These are phyloP conservation scores for Exophiala sp. DNA, from an alignment of 2,329 filamentous ascomycete genomes.

Conservation along the genomic window DNA sequence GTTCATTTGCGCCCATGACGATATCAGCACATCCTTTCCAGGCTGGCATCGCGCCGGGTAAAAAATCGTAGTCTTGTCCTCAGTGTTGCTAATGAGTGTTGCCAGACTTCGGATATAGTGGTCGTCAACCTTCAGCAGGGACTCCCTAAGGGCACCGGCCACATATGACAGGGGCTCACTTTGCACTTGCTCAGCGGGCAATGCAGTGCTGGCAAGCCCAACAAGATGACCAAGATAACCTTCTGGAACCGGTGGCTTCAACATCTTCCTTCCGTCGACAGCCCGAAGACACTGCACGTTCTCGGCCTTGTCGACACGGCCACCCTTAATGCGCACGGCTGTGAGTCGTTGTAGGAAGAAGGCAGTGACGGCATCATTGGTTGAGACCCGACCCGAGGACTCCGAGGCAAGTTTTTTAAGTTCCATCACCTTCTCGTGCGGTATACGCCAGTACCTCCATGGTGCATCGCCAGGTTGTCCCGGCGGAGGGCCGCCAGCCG, in stretches of 20 bases:
- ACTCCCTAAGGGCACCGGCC: conserved; percentile 3
- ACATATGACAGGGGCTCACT: conserved; percentile 1
- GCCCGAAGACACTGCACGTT: conserved; percentile 5
- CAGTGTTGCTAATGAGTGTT: background rate
- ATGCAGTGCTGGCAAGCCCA: conserved; percentile 4
- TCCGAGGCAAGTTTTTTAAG: conserved; percentile 5
- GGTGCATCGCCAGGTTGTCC: background rate
- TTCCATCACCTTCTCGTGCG: conserved; percentile 4
- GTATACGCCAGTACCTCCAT: conserved; percentile 7
- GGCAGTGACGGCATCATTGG: conserved; percentile 6
- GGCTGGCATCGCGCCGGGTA: conserved; percentile 4
- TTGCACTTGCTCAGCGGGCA: background rate
- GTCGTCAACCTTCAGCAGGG: conserved; percentile 4
- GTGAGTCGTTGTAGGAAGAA: conserved; percentile 4
- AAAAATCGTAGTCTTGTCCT: conserved; percentile 7
- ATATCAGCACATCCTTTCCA: conserved; percentile 7
- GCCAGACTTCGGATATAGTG: conserved; percentile 8
- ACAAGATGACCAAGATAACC: conserved; percentile 7
- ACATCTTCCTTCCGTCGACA: conserved; percentile 1
- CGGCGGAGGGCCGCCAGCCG: background rate
- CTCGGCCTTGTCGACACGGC: conserved; percentile 1
- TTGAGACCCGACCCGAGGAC: background rate
- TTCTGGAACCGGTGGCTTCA: conserved; percentile 3
- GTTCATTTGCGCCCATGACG: conserved; percentile 9
- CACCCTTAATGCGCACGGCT: conserved; percentile 1